phyloP scores from a whole-genome alignment of 805 yeast species.

The Kodamaea nitidulidarum region DNA sequence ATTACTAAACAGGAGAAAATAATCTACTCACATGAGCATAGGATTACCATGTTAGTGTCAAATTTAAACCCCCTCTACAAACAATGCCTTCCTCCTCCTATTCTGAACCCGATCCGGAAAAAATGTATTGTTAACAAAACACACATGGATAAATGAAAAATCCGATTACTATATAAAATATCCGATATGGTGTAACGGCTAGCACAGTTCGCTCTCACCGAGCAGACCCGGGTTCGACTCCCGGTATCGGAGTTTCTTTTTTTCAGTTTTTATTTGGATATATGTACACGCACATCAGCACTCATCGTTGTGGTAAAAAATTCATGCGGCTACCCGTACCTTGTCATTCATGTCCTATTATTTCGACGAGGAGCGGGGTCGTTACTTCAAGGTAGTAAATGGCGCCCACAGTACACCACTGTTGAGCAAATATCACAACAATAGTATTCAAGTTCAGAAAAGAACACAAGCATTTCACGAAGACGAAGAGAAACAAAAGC shows the following conservation, averaged over 20 bases:
- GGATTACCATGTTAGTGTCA: too few species aligned
- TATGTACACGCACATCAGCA: not conserved
- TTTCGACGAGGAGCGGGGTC: conserved; percentile 24
- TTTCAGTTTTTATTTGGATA: not conserved
- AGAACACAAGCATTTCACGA: conserved; percentile 12
- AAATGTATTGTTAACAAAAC: too few species aligned
- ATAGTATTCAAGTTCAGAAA: conserved; percentile 20
- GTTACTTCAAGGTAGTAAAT: conserved; percentile 32
- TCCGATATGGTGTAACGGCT: conserved; percentile 82
- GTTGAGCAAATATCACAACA: conserved; percentile 26
- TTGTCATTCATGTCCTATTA: conserved; percentile 12
- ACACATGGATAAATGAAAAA: too few species aligned
- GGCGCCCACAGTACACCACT: conserved; percentile 20
- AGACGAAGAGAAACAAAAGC: not conserved
- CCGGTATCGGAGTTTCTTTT: conserved; percentile 64
- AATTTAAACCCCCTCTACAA: too few species aligned
- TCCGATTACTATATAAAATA: too few species aligned
- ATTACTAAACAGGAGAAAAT: too few species aligned
- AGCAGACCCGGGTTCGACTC: conserved; percentile 84
- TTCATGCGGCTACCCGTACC: too few species aligned
- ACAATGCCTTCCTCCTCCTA: too few species aligned
- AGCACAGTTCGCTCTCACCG: conserved; percentile 84
- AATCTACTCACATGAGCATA: too few species aligned
- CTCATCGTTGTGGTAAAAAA: too few species aligned
- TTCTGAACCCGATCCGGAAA: too few species aligned